A percentile compares a stretch with the other conserved stretches of the same genome.
Evolutionary conservation across 176 grass and related monocot species (phyloP).

Genomic region (Zea luxurians): DNA sequence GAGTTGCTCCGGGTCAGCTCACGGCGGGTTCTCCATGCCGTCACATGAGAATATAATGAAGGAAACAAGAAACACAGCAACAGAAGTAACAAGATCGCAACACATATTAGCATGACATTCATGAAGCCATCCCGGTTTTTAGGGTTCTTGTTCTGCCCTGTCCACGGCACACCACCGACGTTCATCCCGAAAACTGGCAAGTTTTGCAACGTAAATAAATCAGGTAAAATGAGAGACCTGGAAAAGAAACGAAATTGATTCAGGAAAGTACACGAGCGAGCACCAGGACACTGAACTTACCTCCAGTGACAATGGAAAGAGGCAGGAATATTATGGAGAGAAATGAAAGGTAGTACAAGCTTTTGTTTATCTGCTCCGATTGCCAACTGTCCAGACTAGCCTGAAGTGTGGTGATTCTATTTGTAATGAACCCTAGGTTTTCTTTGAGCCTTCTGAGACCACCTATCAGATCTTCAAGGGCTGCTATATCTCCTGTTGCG

Average conservation of each 20-base stretch:
- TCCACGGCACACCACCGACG: slow-evolving; percentile 91
- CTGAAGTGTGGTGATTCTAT: slow-evolving; percentile 77
- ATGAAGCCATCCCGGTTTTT: slow-evolving; percentile 69
- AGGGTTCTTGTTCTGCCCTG: slow-evolving; percentile 63
- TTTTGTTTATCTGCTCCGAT: slow-evolving; percentile 90
- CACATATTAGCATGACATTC: slow-evolving; percentile 83
- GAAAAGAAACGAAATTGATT: slow-evolving; percentile 11
- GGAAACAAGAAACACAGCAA: slow-evolving; percentile 82
- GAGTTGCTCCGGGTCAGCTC: slow-evolving; percentile 60
- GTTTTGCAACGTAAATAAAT: slow-evolving; percentile 9
- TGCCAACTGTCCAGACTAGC: slow-evolving; percentile 97
- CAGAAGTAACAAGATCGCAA: slow-evolving; percentile 56
- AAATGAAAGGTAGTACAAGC: slow-evolving; percentile 88
- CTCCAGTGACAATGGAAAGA: slow-evolving; percentile 84
- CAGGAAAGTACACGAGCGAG: neutral
- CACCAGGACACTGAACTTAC: slow-evolving; percentile 40
- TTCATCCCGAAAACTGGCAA: slow-evolving; percentile 90
- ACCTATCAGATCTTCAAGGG: slow-evolving; percentile 78
- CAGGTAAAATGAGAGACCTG: neutral
- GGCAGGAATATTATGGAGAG: slow-evolving; percentile 93
- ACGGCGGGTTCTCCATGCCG: slow-evolving; percentile 55
- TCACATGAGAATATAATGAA: slow-evolving; percentile 66
- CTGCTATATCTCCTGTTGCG: slow-evolving; percentile 53
- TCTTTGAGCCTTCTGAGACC: slow-evolving; percentile 90
- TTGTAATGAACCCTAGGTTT: slow-evolving; percentile 84